Conservation (phyloP, 768 basidiomycete species). For the Pholiota microspora region DNA sequence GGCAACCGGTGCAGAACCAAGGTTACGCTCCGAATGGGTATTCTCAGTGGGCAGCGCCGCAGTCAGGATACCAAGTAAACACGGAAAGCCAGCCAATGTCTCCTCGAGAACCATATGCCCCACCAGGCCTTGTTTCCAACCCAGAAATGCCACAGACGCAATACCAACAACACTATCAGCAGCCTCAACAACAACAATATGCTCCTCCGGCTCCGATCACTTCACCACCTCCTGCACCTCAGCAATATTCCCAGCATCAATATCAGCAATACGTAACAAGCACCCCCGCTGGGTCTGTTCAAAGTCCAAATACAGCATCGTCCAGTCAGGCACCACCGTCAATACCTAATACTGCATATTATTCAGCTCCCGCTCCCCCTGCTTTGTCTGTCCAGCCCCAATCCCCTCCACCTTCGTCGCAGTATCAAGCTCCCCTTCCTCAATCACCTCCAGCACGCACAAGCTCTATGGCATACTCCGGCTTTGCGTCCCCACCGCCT, state of each 20-base stretch:
- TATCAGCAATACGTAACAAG: slow-evolving; percentile 23
- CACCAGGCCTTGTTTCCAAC: neutral
- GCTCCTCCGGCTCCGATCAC: slow-evolving; percentile 3
- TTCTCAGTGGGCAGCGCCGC: slow-evolving; percentile 33
- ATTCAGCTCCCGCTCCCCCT: slow-evolving; percentile 20
- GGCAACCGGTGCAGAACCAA: slow-evolving; percentile 30
- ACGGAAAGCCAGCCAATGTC: slow-evolving; percentile 15
- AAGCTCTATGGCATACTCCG: slow-evolving; percentile 26
- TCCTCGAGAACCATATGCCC: slow-evolving; percentile 12
- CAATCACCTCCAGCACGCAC: slow-evolving; percentile 21
- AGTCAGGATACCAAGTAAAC: slow-evolving; percentile 18
- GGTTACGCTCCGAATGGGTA: slow-evolving; percentile 27
- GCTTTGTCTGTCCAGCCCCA: slow-evolving; percentile 21
- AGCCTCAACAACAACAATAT: slow-evolving; percentile 14
- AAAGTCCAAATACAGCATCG: neutral
- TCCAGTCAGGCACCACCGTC: slow-evolving; percentile 6
- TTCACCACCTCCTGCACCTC: slow-evolving; percentile 2
- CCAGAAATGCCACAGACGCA: slow-evolving; percentile 18
- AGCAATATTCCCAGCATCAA: slow-evolving; percentile 14
- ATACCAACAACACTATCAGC: slow-evolving; percentile 12
- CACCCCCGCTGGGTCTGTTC: neutral
- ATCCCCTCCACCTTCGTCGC: slow-evolving; percentile 17
- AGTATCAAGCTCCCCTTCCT: slow-evolving; percentile 21
- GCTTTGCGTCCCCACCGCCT: slow-evolving; percentile 24
- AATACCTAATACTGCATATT: slow-evolving; percentile 6